Evolutionary conservation across 768 basidiomycete genomes (phyloP), one percentile per base, ranked within the genome.

Genomic region (Mycena latifolia): DNA sequence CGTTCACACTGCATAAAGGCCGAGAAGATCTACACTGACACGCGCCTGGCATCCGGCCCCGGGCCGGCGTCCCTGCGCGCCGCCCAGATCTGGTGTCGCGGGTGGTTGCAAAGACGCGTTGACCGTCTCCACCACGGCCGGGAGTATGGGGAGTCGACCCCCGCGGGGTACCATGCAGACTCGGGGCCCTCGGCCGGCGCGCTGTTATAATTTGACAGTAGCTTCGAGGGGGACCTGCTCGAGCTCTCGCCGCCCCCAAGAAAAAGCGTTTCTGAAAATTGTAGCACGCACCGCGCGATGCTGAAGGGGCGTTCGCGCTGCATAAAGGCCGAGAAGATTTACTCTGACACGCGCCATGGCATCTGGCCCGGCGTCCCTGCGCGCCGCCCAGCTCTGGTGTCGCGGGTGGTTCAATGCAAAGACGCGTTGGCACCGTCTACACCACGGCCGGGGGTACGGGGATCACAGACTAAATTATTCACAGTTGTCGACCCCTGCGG

Each of bases 401-500:
- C 58, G 47, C 27, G 58, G 48, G 37, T 60, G 58, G 58, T 60
- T 52, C n/a, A n/a, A n/a, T n/a, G 46, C 57, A 58, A 58, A 15
- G 46, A 37, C 57, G 25, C 46, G 1, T 20, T 31, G 35, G 46
- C 35, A 29, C 29, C 48, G 31, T 47, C 46, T 15, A 33, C 46
- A 39, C 35, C 29, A 58, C n/a, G 10, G 22, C 54, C n/a, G 12
- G 47, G 25, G 20, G 31, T 33, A 48, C 25, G 18, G 35, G 25
- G 15, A 8, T 37, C 31, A 14, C 14, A 37, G 37, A n/a, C n/a
- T n/a, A n/a, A n/a, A n/a, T n/a, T n/a, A n/a, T n/a, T 29, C n/a
- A 28, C 10, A 50, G 46, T 15, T 37, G 37, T 37, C 15, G 37
- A 37, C 37, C 37, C 37, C 37, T 17, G 7, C 37, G 24, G 56